Base-by-base conservation (phyloP, 768 basidiomycete genomes). In the Thelephora aurantiotincta region DNA sequence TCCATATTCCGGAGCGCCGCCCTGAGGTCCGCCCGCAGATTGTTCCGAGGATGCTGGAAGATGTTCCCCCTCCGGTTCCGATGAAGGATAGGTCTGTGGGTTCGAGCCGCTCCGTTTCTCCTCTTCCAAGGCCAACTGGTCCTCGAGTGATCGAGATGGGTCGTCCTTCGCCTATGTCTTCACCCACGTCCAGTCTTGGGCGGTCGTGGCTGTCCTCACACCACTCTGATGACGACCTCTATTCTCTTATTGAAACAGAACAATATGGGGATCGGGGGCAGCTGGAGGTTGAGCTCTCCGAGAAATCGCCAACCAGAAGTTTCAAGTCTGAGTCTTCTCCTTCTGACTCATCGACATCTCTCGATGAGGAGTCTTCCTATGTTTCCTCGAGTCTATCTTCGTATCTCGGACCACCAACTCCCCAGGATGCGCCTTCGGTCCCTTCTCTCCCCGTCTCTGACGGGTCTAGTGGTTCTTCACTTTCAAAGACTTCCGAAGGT, bases 151-250 rank as follows among this genome's bases (percentile, higher is more conserved):
- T 30, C 9, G 26, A 30, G 26, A 30, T 30, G 2, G 72, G 74
- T 2, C 75, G 76, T 2, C 65, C 68, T 13, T 34, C 52, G 11
- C 60, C 67, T 13, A 60, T 68, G 11, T 60, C 65, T 3, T 71
- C 76, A 2, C 63, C 68, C 3, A 64, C 61, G 33, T 68, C 68
- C 43, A 60, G 36, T 57, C 50, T 13, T 67, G 65, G 11, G 55
- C 52, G 57, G 48, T 75, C 74, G 0, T 77, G 69, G 56, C 53
- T 77, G 44, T 73, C 73, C 3, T 76, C 74, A 14, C 81, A 83
- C 51, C 80, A 88, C 52, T 89, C 87, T 0, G 86, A 90, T 48
- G 85, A 30, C 26, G 26, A 85, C 52, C 64, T 68, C 33, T 63
- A 65, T 65, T 50, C 26, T 9, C 26, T 30, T 9, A 30, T 30